phyloP scores from a whole-genome alignment of 257 asterid species.

The Coffea eugenioides region DNA sequence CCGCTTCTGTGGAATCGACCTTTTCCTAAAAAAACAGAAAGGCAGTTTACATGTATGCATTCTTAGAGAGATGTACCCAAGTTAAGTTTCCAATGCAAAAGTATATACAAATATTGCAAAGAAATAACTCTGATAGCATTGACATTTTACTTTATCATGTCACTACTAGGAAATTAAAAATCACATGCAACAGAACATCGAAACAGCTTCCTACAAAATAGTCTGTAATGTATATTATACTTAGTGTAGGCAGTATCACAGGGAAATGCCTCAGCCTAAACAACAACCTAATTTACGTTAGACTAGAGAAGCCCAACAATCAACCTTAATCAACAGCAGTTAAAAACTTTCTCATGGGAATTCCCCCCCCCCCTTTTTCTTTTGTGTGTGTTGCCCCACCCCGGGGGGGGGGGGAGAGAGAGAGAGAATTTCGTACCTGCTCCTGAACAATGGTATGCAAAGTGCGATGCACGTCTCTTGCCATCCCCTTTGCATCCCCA shows the following conservation, averaged over 20 bases:
- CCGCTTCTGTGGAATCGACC: conserved; percentile 57
- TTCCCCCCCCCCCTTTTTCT: too few relatives aligned
- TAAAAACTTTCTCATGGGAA: neutral
- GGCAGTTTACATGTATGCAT: neutral
- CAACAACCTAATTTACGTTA: neutral
- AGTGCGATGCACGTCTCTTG: conserved; percentile 72
- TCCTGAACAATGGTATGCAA: conserved; percentile 65
- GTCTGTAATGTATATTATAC: too few relatives aligned
- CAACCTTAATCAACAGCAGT: neutral
- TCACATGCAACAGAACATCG: neutral
- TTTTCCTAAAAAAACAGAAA: conserved; percentile 40
- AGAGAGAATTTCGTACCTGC: conserved; percentile 40
- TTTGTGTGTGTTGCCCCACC: too few relatives aligned
- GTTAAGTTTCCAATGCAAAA: neutral
- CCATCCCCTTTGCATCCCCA: conserved; percentile 91
- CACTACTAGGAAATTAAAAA: neutral
- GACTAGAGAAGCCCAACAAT: neutral
- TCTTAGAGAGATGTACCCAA: neutral
- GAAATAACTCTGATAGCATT: neutral
- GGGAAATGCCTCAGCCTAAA: neutral
- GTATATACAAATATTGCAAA: neutral
- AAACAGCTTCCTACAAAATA: neutral
- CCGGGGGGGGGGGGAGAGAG: neutral
- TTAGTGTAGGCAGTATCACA: neutral
- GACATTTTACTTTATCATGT: neutral